Percentiles rank a stretch among this genome's conserved stretches.
These are phyloP conservation scores for Amanita exitialis DNA, from an alignment of 768 basidiomycete genomes.

Conservation along the genomic window DNA sequence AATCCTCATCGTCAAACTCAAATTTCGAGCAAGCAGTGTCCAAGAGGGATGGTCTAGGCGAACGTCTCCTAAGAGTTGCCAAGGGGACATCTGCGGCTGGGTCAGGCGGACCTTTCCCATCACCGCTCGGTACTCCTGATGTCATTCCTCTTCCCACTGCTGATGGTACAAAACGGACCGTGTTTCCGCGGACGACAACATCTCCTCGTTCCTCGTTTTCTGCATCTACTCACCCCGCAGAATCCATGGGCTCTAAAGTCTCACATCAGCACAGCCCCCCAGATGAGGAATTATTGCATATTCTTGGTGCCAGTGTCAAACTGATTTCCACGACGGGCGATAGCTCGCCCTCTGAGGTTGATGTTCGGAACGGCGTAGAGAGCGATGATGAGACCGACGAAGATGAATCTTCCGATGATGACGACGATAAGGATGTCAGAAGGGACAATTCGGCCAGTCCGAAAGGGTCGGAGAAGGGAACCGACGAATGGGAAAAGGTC, in stretches of 20 bases:
- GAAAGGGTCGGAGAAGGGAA: background rate
- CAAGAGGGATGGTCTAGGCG: slow-evolving; percentile 28
- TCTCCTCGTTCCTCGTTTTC: slow-evolving; percentile 1
- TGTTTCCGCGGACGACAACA: background rate
- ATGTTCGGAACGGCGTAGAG: slow-evolving; percentile 15
- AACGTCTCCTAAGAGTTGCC: slow-evolving; percentile 30
- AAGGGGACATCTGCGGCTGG: slow-evolving; percentile 13
- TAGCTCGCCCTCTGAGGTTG: slow-evolving; percentile 13
- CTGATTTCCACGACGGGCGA: slow-evolving; percentile 30
- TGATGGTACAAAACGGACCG: background rate
- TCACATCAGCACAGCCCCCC: slow-evolving; percentile 19
- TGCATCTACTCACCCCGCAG: background rate
- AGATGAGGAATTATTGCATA: slow-evolving; percentile 29
- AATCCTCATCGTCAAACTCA: background rate
- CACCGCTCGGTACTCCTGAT: background rate
- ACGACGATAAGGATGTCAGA: background rate
- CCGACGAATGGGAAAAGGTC: slow-evolving; percentile 8
- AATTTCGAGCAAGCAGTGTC: slow-evolving; percentile 12
- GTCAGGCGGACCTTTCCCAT: background rate
- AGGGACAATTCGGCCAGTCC: background rate
- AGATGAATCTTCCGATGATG: slow-evolving; percentile 6
- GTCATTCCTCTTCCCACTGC: background rate
- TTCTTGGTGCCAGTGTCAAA: slow-evolving; percentile 33
- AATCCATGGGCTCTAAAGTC: background rate
- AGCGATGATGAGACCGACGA: slow-evolving; percentile 16